Conservation (phyloP, 768 basidiomycete species). For the Lactarius akahatsu region DNA sequence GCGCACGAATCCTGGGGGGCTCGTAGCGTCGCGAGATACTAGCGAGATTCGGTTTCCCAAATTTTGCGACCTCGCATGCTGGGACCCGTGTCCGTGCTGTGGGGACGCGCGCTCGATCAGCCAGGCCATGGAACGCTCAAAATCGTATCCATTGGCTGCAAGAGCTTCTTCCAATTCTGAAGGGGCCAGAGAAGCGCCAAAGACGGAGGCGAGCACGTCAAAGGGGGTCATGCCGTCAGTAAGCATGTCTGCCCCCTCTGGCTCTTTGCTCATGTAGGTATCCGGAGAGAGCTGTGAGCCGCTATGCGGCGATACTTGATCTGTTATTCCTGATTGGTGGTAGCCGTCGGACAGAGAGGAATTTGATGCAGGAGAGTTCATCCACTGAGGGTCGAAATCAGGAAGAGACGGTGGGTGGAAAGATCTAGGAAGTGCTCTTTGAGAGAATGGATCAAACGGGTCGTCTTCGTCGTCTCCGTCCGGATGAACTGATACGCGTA, state of each 20-base stretch:
- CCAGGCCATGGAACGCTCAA: conserved; percentile 94
- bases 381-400: conserved; percentile 60
- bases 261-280: conserved; percentile 38
- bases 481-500: conserved; percentile 61
- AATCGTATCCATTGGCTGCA: conserved; percentile 84
- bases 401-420: conserved; percentile 64
- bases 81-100: conserved; percentile 38
- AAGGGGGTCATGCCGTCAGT: conserved; percentile 97
- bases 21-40: conserved; percentile 54
- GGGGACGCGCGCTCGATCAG: conserved; percentile 73
- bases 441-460: conserved; percentile 76
- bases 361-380: conserved; percentile 52
- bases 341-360: conserved; percentile 54
- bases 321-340: conserved; percentile 30
- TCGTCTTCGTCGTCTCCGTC: conserved; percentile 71
- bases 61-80: conserved; percentile 54
- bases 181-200: conserved; percentile 85
- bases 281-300: conserved; percentile 27
- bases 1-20: conserved; percentile 34
- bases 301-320: conserved; percentile 24
- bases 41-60: conserved; percentile 69
- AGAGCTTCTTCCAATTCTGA: conserved; percentile 94
- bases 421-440: conserved; percentile 49
- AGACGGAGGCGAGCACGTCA: conserved; percentile 92
- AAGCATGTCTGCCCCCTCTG: conserved; percentile 57